Conservation (phyloP, 139 green algal genomes). For the Marvania coccoides region DNA sequence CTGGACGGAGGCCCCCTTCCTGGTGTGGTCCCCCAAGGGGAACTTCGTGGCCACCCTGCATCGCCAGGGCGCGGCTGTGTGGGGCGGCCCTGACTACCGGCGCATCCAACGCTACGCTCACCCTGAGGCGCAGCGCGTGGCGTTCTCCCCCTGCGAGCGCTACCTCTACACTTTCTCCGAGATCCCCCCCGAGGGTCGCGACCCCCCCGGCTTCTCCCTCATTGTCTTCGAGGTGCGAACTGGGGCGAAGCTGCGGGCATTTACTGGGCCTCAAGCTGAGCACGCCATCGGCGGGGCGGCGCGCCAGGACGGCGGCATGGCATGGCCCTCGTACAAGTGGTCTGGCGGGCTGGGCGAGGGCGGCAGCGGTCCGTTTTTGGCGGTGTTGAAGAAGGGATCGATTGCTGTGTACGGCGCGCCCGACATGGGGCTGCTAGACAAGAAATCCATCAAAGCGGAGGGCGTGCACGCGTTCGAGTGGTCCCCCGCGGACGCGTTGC, state of each 20-base stretch:
- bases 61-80: conserved; percentile 80
- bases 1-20: conserved; percentile 86
- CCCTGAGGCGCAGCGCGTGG: conserved; percentile 62
- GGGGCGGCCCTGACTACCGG: conserved; percentile 74
- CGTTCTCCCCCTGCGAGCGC: conserved; percentile 83
- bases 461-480: conserved; percentile 81
- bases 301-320: conserved; percentile 45
- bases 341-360: conserved; percentile 58
- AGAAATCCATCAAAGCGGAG: conserved; percentile 88
- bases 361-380: conserved; percentile 61
- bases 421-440: conserved; percentile 86
- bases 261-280: conserved; percentile 67
- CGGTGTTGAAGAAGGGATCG: conserved; percentile 59
- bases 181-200: conserved; percentile 8
- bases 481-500: conserved; percentile 75
- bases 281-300: conserved; percentile 55
- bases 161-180: conserved; percentile 78
- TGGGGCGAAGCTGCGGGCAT: conserved; percentile 53
- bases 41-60: conserved; percentile 83
- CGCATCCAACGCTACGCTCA: conserved; percentile 65
- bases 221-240: conserved; percentile 74
- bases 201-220: conserved; percentile 24
- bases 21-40: conserved; percentile 85
- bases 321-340: conserved; percentile 94
- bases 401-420: conserved; percentile 74